Conservation (phyloP, 1,284 basidiomycete genomes). For the Cutaneotrichosporon sp. region DNA sequence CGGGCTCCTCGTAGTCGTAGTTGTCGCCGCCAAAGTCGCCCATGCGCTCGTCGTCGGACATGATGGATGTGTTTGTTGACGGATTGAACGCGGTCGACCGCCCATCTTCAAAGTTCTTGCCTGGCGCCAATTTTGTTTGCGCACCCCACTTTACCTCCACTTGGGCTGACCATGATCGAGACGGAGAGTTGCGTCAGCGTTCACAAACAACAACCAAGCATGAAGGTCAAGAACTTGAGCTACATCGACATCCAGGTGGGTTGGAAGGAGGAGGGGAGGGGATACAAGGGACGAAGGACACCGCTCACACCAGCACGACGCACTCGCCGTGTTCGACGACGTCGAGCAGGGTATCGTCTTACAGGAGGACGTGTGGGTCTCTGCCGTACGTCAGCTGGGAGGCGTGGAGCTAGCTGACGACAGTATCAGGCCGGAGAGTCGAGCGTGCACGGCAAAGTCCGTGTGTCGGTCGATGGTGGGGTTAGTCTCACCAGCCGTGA, state of each 20-base stretch:
- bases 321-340: constrained; percentile 51
- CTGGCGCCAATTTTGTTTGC: not conserved
- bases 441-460: constrained; percentile 49
- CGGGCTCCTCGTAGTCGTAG: constrained; percentile 25
- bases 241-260: constrained; percentile 53
- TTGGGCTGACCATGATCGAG: not conserved
- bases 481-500: constrained; percentile 27
- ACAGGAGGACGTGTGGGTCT: constrained; percentile 52
- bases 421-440: constrained; percentile 43
- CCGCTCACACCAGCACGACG: constrained; percentile 45
- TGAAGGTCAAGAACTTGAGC: constrained; percentile 27
- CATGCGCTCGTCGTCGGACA: constrained; percentile 31
- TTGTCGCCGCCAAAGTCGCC: constrained; percentile 19
- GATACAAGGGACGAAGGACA: not conserved
- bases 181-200: not conserved
- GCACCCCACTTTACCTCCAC: not conserved
- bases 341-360: constrained; percentile 46
- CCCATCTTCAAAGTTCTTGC: not conserved
- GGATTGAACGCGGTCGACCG: not conserved
- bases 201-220: not conserved
- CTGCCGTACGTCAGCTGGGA: constrained; percentile 39
- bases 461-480: constrained; percentile 31
- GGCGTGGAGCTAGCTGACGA: not conserved
- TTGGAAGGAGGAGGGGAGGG: not conserved
- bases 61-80: constrained; percentile 9